Evolutionary conservation across 2,329 filamentous ascomycete genomes (phyloP), one percentile per base, ranked within the genome.

Genomic region (Colletotrichum nymphaeae): DNA sequence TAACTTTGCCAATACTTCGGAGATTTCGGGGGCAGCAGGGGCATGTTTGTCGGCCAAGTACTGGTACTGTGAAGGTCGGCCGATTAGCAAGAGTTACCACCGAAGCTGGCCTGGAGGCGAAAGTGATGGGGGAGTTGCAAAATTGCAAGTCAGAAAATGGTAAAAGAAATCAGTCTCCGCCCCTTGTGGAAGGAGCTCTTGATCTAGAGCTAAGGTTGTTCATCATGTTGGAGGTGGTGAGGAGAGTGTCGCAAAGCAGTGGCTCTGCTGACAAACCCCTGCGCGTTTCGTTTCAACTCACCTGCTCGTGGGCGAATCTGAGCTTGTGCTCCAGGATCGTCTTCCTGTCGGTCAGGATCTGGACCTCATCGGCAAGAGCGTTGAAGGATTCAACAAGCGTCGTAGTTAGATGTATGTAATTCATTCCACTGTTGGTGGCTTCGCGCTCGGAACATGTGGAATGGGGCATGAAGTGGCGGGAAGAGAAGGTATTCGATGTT

Each of bases 141-240:
- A 70, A 75, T 73, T 56, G 72, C 75, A 57, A 75, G 80, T 86
- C 85, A 85, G 84, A 81, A 79, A 80, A 78, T 85, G 81, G 78
- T 83, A 79, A 81, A 81, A 80, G 76, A 81, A 90, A 83, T 93
- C 91, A 86, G 88, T 93, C 92, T 90, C 83, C 80, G 86, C 85
- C 87, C 86, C 86, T 83, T 78, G 74, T 75, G 75, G 76, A 35
- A 80, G 88, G 85, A 89, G 88, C 91, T 94, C 88, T 88, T 92
- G 93, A 93, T 94, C 93, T 94, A 94, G 93, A 95, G 93, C 93
- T 94, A 94, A 93, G 81, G 81, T 78, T 79, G 79, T 76, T 84
- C 83, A 85, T 87, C 85, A 87, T 85, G 56, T 46, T 70, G 70
- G 66, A 78, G 59, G 66, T 42, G 67, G 56, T 68, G 67, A 58